Evolutionary conservation across 1,139 yeast species (phyloP).

Genomic region (Saccharomyces hybrid): DNA sequence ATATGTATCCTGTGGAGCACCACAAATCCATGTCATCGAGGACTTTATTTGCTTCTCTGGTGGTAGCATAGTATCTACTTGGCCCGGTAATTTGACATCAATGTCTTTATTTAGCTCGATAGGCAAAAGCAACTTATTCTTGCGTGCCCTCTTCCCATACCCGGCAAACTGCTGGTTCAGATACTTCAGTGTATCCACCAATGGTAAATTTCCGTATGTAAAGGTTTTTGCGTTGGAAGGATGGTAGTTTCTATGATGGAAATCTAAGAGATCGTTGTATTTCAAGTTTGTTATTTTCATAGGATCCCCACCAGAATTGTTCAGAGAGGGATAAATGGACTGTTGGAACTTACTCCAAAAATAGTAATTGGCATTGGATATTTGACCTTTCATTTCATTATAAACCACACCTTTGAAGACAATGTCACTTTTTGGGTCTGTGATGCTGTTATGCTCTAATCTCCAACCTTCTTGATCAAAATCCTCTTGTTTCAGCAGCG

Average conservation of each 20-base stretch:
- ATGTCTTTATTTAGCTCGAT: constrained; percentile 35
- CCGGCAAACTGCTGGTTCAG: constrained; percentile 44
- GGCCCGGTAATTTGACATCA: constrained; percentile 51
- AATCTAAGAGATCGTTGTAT: constrained; percentile 67
- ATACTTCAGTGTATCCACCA: constrained; percentile 52
- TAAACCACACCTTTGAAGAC: constrained; percentile 91
- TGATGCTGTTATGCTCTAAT: constrained; percentile 60
- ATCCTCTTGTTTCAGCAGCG: constrained; percentile 69
- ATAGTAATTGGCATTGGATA: constrained; percentile 79
- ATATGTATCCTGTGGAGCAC: constrained; percentile 61
- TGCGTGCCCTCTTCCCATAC: constrained; percentile 44
- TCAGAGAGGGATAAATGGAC: constrained; percentile 72
- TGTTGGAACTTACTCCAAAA: constrained; percentile 81
- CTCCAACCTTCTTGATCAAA: constrained; percentile 98
- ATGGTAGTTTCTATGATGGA: constrained; percentile 70
- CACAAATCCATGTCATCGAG: constrained; percentile 83
- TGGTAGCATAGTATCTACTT: constrained; percentile 76
- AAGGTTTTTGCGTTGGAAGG: constrained; percentile 85
- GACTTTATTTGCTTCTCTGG: constrained; percentile 62
- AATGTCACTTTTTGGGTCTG: constrained; percentile 52
- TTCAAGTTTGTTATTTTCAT: constrained; percentile 60
- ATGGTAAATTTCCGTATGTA: constrained; percentile 76
- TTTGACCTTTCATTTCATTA: constrained; percentile 98
- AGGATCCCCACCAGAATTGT: constrained; percentile 96
- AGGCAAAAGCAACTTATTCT: constrained; percentile 34